These are phyloP conservation scores for Sparassis latifolia DNA, from an alignment of 1,284 basidiomycete genomes.

Conservation along the genomic window DNA sequence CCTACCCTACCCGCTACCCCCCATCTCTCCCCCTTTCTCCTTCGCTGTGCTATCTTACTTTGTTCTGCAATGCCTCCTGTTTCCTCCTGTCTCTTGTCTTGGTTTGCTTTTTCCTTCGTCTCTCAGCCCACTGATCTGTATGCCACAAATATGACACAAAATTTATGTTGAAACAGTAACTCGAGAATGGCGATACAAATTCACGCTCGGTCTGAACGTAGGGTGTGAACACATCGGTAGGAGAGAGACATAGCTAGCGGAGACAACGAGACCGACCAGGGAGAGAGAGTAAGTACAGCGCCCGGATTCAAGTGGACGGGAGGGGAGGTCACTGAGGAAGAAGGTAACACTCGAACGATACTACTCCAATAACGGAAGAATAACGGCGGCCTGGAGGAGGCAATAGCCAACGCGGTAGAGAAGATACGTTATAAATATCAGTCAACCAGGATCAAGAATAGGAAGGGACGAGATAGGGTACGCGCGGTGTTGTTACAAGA, in stretches of 20 bases:
- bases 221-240: no score
- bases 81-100: no score
- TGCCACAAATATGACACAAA: conserved; percentile 5
- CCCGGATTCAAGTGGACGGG: no score
- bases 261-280: conserved; percentile 4
- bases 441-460: conserved; percentile 2
- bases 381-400: neutral
- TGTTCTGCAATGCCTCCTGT: conserved; percentile 2
- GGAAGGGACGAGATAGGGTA: neutral
- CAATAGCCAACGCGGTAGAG: neutral
- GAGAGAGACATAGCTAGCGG: neutral
- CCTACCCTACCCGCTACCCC: conserved; percentile 15
- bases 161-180: conserved; percentile 4
- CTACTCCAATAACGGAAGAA: neutral
- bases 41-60: conserved; percentile 19
- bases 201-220: no score
- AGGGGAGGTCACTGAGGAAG: no score
- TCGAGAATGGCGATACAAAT: no score
- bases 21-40: conserved; percentile 15
- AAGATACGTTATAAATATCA: conserved; percentile 2
- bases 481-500: neutral
- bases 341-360: no score
- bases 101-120: conserved; percentile 3
- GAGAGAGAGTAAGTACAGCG: conserved; percentile 1
- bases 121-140: conserved; percentile 16